Conservation (phyloP, 2,329 filamentous ascomycete species). For the Hypoxylon sp. region DNA sequence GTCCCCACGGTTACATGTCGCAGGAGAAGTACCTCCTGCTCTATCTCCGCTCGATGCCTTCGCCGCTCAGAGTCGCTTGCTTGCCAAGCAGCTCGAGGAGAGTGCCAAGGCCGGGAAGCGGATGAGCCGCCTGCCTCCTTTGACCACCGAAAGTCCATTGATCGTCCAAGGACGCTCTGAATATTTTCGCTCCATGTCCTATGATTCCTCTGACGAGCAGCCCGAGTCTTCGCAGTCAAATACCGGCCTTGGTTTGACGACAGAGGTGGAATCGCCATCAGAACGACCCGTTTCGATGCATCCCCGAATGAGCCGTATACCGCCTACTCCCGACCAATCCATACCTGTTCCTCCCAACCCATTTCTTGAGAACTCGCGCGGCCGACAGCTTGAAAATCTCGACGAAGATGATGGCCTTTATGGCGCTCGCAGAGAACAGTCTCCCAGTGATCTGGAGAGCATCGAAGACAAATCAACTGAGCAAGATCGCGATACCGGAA, state of each 20-base stretch:
- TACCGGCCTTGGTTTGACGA: slow-evolving; percentile 63
- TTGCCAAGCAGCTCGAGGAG: slow-evolving; percentile 89
- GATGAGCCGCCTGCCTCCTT: slow-evolving; percentile 86
- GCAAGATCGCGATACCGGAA: slow-evolving; percentile 53
- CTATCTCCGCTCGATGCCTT: slow-evolving; percentile 96
- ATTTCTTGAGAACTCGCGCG: slow-evolving; percentile 56
- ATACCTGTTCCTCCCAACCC: slow-evolving; percentile 61
- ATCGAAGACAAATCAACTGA: slow-evolving; percentile 44
- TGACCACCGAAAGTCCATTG: slow-evolving; percentile 85
- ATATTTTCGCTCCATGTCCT: slow-evolving; percentile 82
- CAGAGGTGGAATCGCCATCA: slow-evolving; percentile 66
- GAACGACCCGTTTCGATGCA: slow-evolving; percentile 79
- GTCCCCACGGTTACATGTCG: slow-evolving; percentile 81
- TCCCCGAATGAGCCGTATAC: slow-evolving; percentile 76
- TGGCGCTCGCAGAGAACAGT: slow-evolving; percentile 69
- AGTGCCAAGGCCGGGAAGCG: slow-evolving; percentile 78
- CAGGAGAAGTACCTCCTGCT: slow-evolving; percentile 86
- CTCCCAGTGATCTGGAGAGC: slow-evolving; percentile 65
- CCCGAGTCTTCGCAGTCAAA: slow-evolving; percentile 54
- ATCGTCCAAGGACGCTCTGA: slow-evolving; percentile 79
- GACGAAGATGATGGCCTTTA: slow-evolving; percentile 60
- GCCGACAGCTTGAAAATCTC: slow-evolving; percentile 56
- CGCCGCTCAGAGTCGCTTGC: slow-evolving; percentile 87
- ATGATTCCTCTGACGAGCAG: slow-evolving; percentile 68
- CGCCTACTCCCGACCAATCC: slow-evolving; percentile 62